A percentile compares a stretch with the other conserved stretches of the same genome.
Conservation (phyloP, 768 basidiomycete genomes). For the Hirschioporus abietinus region DNA sequence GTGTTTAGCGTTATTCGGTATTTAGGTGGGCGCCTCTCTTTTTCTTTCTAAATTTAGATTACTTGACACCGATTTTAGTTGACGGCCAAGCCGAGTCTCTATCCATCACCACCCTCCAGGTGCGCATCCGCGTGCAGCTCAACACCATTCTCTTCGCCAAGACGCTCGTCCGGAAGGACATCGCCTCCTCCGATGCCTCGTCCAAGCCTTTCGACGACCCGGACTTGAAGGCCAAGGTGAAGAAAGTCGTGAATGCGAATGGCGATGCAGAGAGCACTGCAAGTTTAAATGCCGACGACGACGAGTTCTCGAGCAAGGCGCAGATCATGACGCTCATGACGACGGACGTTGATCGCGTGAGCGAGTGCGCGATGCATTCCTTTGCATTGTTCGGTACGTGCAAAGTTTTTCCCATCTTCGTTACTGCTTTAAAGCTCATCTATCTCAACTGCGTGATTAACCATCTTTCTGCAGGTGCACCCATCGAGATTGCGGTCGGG, state of each 20-base stretch:
- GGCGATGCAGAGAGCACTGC: constrained; percentile 49
- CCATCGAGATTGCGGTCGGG: constrained; percentile 73
- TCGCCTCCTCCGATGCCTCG: constrained; percentile 61
- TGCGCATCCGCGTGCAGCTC: constrained; percentile 65
- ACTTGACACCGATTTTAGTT: constrained; percentile 30
- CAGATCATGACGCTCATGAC: constrained; percentile 97
- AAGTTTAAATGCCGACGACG: too few relatives aligned
- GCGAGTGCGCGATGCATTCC: constrained; percentile 77
- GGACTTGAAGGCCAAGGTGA: constrained; percentile 17
- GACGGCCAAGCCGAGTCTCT: constrained; percentile 67
- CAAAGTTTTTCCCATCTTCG: too few relatives aligned
- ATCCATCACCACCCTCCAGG: constrained; percentile 64
- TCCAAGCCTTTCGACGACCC: constrained; percentile 15
- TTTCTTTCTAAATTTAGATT: constrained; percentile 6
- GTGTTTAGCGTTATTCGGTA: constrained; percentile 36
- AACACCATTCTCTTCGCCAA: constrained; percentile 85
- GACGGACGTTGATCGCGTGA: constrained; percentile 86
- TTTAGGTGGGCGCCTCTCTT: constrained; percentile 33
- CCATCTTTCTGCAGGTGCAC: constrained; percentile 47
- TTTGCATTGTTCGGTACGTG: constrained; percentile 65
- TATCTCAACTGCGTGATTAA: too few relatives aligned
- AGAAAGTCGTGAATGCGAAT: constrained; percentile 22
- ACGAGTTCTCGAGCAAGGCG: constrained; percentile 49
- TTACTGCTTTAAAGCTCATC: too few relatives aligned
- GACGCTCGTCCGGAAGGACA: constrained; percentile 80